Conservation (phyloP, 768 basidiomycete species). For the Nidularia pulvinata region DNA sequence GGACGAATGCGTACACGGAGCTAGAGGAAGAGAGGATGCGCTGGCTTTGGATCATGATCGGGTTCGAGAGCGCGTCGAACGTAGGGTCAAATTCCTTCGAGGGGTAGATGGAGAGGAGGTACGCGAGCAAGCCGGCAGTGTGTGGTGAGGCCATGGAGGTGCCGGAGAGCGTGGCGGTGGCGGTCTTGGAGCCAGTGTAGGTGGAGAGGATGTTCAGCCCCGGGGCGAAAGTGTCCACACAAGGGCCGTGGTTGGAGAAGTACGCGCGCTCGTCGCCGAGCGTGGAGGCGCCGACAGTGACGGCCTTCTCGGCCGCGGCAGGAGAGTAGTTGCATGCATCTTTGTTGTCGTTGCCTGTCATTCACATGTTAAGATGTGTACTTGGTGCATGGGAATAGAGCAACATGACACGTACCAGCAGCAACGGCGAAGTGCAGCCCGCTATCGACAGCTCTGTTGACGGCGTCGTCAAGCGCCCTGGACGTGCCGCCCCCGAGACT, state of each 20-base stretch:
- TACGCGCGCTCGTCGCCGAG: constrained; percentile 81
- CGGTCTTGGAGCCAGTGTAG: constrained; percentile 16
- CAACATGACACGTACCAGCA: constrained; percentile 69
- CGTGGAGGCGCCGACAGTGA: constrained; percentile 94
- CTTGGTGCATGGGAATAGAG: neutral
- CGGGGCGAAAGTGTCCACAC: constrained; percentile 94
- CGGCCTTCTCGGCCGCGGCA: constrained; percentile 83
- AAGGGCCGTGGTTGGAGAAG: constrained; percentile 91
- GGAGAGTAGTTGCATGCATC: constrained; percentile 95
- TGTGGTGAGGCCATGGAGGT: constrained; percentile 98
- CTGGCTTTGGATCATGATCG: constrained; percentile 30
- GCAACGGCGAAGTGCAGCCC: constrained; percentile 98
- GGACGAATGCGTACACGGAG: constrained; percentile 52
- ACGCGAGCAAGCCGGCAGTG: constrained; percentile 87
- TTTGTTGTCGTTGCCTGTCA: constrained; percentile 81
- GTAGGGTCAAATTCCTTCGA: constrained; percentile 58
- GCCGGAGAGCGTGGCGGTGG: constrained; percentile 81
- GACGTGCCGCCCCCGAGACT: constrained; percentile 96
- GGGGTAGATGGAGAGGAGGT: constrained; percentile 89
- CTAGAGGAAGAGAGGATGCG: constrained; percentile 21
- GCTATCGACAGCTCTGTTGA: constrained; percentile 78
- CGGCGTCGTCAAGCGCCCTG: constrained; percentile 76
- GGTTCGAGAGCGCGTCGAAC: constrained; percentile 32
- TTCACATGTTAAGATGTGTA: constrained; percentile 2
- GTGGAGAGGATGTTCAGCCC: constrained; percentile 28